These are phyloP conservation scores for Saprolegnia parasitica DNA, from an alignment of 352 stramenopile species.

Conservation along the genomic window DNA sequence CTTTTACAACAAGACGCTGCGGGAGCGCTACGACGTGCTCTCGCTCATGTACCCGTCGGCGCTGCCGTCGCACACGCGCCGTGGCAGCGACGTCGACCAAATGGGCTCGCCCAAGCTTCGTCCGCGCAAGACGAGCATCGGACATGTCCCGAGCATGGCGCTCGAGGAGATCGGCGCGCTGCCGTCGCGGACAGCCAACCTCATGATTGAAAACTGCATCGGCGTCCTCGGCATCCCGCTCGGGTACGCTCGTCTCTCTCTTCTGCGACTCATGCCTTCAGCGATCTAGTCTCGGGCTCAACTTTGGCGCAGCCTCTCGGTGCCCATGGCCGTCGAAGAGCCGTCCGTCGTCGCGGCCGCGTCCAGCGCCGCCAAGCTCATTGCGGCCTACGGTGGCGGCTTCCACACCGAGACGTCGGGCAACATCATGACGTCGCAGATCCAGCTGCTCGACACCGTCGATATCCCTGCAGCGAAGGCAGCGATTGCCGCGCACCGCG, in stretches of 20 bases:
- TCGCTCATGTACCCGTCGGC: conserved; percentile 70
- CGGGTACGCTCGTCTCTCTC: conserved; percentile 38
- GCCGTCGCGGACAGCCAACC: conserved; percentile 68
- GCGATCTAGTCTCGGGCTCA: conserved; percentile 71
- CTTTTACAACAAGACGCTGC: conserved; percentile 87
- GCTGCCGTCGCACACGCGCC: conserved; percentile 13
- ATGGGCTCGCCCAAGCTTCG: not conserved
- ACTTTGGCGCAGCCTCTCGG: conserved; percentile 70
- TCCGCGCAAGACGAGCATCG: conserved; percentile 13
- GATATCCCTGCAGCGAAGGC: conserved; percentile 52
- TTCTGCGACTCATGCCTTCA: not conserved
- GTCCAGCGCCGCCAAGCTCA: conserved; percentile 77
- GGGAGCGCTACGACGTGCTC: conserved; percentile 77
- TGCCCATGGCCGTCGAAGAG: conserved; percentile 84
- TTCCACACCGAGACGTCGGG: conserved; percentile 68
- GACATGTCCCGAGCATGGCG: conserved; percentile 20
- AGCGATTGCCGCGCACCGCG: conserved; percentile 48
- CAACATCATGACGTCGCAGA: conserved; percentile 86
- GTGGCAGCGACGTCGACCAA: conserved; percentile 11
- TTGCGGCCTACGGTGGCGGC: conserved; percentile 60
- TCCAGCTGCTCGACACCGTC: conserved; percentile 71
- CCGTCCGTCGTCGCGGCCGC: conserved; percentile 79
- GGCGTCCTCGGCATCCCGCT: conserved; percentile 78
- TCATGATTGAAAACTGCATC: conserved; percentile 90
- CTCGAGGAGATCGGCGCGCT: conserved; percentile 53